Percentiles rank a stretch among this genome's conserved stretches.
phyloP scores from a whole-genome alignment of 1,284 basidiomycete genomes.

The Mycosarcoma maydis region DNA sequence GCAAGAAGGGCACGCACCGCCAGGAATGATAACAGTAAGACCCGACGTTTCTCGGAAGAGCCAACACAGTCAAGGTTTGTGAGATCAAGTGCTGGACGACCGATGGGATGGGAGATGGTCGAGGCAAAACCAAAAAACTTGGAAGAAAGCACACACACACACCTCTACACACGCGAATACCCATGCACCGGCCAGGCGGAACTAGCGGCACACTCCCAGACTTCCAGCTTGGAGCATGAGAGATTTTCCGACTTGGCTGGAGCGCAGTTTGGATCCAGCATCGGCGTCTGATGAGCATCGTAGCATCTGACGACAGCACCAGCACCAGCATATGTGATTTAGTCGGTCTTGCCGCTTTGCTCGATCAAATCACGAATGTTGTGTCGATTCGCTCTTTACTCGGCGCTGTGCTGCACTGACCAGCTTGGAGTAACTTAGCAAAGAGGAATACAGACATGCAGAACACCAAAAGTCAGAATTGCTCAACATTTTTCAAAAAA shows the following conservation, averaged over 20 bases:
- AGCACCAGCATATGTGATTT: neutral
- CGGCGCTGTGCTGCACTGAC: conserved; percentile 16
- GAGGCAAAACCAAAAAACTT: conserved; percentile 13
- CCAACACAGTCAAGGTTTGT: conserved; percentile 1
- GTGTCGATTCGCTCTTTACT: conserved; percentile 8
- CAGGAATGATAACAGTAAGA: neutral
- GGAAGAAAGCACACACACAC: neutral
- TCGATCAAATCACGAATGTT: no score
- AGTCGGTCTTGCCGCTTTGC: conserved; percentile 6
- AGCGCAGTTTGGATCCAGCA: neutral
- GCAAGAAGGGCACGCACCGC: conserved; percentile 2
- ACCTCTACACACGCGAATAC: no score
- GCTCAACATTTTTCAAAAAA: conserved; percentile 29
- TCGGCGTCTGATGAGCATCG: neutral
- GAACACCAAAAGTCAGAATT: no score
- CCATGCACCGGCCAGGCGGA: neutral
- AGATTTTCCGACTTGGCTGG: neutral
- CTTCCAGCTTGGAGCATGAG: no score
- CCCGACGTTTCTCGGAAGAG: neutral
- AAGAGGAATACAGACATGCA: no score
- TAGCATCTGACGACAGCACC: neutral
- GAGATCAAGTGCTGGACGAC: neutral
- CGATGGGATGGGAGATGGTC: no score
- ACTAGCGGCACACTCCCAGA: neutral
- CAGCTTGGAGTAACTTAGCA: no score